Percentiles rank a stretch among this genome's conserved stretches.
Conservation (phyloP, 2,329 filamentous ascomycete species). For the Salinomyces thailandicus region DNA sequence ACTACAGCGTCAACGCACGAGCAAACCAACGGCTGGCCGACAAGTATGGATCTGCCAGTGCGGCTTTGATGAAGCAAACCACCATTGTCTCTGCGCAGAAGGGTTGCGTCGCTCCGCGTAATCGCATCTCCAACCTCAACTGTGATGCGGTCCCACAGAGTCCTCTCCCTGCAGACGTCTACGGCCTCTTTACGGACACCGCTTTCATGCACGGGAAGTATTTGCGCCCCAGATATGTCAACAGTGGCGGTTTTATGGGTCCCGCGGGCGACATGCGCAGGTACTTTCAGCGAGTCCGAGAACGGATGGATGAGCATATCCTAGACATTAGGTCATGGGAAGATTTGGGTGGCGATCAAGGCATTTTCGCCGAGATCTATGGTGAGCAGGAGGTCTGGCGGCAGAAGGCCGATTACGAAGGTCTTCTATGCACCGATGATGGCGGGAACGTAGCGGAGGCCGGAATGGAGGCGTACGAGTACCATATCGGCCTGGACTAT, state of each 20-base stretch:
- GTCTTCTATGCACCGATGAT: background rate
- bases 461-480: constrained; percentile 3
- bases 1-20: constrained; percentile 13
- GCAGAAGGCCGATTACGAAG: background rate
- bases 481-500: constrained; percentile 9
- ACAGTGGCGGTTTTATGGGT: constrained; percentile 12
- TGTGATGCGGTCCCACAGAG: constrained; percentile 3
- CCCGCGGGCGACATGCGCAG: constrained; percentile 8
- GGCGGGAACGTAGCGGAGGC: background rate
- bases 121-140: constrained; percentile 4
- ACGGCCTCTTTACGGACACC: background rate
- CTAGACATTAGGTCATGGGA: background rate
- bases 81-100: constrained; percentile 49
- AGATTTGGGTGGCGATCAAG: constrained; percentile 8
- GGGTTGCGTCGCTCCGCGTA: constrained; percentile 29
- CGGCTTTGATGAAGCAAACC: constrained; percentile 35
- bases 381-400: constrained; percentile 10
- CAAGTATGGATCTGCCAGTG: constrained; percentile 17
- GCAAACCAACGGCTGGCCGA: constrained; percentile 38
- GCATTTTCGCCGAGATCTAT: constrained; percentile 11
- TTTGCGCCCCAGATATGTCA: constrained; percentile 7
- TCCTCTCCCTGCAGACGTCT: background rate
- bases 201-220: constrained; percentile 4
- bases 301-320: constrained; percentile 2
- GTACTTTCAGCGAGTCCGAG: constrained; percentile 6